These are phyloP conservation scores for Novymonas esmeraldas DNA, from an alignment of 208 protist genomes.

Conservation along the genomic window DNA sequence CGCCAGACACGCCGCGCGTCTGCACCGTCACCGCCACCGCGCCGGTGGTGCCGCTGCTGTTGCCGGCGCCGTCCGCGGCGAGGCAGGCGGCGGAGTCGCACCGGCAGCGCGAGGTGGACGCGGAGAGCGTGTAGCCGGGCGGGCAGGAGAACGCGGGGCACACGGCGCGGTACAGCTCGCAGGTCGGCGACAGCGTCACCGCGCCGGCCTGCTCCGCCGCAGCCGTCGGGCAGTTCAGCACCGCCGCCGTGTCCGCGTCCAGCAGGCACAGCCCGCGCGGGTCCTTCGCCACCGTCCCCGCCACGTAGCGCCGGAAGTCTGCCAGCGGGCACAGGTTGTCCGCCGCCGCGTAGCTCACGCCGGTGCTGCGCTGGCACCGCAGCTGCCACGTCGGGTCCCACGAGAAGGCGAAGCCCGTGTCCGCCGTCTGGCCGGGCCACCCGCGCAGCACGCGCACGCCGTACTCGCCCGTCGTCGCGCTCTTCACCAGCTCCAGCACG, in stretches of 20 bases:
- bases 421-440: conserved; percentile 42
- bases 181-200: conserved; percentile 8
- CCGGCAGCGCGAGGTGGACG: not conserved
- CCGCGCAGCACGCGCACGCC: conserved; percentile 57
- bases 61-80: not conserved
- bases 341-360: conserved; percentile 34
- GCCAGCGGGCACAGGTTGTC: conserved; percentile 49
- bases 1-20: conserved; percentile 14
- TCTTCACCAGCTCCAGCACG: conserved; percentile 51
- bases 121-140: conserved; percentile 12
- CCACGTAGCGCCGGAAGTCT: conserved; percentile 54
- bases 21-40: conserved; percentile 2
- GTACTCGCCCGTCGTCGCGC: conserved; percentile 18
- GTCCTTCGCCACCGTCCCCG: conserved; percentile 31
- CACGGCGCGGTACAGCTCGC: conserved; percentile 16
- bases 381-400: conserved; percentile 39
- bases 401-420: conserved; percentile 30
- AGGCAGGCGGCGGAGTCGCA: conserved; percentile 13
- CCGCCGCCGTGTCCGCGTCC: conserved; percentile 18
- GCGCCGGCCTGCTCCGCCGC: conserved; percentile 11
- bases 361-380: conserved; percentile 38
- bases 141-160: conserved; percentile 18
- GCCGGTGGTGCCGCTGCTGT: too few relatives aligned
- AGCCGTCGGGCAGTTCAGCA: conserved; percentile 34
- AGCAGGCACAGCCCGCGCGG: conserved; percentile 50